Conservation (phyloP, 345 rosid species). For the Linum trigynum region DNA sequence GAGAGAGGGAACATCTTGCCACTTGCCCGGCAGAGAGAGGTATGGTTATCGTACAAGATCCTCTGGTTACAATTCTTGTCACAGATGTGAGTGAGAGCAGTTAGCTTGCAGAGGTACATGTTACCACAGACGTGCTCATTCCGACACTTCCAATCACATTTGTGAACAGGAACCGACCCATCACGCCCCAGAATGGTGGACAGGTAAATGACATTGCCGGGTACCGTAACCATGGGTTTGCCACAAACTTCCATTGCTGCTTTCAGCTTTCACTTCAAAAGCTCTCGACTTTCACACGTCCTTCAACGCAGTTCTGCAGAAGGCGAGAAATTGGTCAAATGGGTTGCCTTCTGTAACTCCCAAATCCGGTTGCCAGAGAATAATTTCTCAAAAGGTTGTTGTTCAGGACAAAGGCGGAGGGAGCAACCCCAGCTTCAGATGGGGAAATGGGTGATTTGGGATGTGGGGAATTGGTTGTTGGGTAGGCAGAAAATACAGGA, state of each 20-base stretch:
- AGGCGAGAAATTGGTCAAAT: neutral
- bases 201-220: constrained; percentile 80
- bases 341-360: neutral
- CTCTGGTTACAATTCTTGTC: constrained; percentile 99
- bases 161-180: constrained; percentile 62
- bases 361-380: neutral
- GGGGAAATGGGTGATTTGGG: neutral
- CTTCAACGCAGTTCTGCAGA: neutral
- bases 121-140: constrained; percentile 84
- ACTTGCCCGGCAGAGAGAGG: constrained; percentile 85
- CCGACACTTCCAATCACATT: constrained; percentile 87
- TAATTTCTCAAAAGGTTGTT: too few species aligned
- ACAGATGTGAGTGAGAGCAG: constrained; percentile 88
- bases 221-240: constrained; percentile 48
- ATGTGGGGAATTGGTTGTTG: too few species aligned
- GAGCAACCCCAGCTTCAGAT: too few species aligned
- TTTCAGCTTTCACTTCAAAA: neutral
- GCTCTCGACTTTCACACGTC: too few species aligned
- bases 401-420: too few species aligned
- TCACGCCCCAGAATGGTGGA: constrained; percentile 82
- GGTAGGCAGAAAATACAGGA: neutral
- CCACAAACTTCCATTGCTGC: constrained; percentile 75
- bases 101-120: constrained; percentile 88
- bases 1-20: constrained; percentile 72
- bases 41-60: constrained; percentile 92